Evolutionary conservation across 768 basidiomycete species (phyloP).

Genomic region (Agaricus subrufescens): DNA sequence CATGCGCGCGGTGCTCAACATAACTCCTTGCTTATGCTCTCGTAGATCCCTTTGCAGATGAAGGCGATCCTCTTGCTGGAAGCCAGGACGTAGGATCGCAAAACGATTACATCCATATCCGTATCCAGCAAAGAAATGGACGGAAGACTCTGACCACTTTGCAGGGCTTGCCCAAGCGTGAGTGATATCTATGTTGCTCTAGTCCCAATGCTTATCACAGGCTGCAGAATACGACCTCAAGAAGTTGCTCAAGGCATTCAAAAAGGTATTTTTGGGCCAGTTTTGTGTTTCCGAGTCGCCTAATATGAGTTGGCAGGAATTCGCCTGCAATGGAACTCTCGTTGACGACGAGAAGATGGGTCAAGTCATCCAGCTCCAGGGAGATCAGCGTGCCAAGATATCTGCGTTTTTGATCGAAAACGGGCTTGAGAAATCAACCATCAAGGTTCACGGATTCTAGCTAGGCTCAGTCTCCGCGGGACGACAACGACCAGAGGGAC

Average conservation of each 20-base stretch:
- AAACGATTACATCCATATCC: conserved; percentile 87
- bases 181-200: conserved; percentile 21
- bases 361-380: conserved; percentile 96
- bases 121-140: conserved; percentile 99
- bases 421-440: conserved; percentile 69
- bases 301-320: conserved; percentile 55
- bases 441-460: conserved; percentile 90
- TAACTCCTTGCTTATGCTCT: neutral
- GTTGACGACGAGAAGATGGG: conserved; percentile 96
- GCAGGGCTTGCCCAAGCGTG: conserved; percentile 90
- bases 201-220: conserved; percentile 10
- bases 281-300: conserved; percentile 5
- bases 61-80: conserved; percentile 76
- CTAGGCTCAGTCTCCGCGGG: conserved; percentile 31
- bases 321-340: conserved; percentile 97
- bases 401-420: conserved; percentile 81
- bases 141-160: conserved; percentile 97
- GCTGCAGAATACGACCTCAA: conserved; percentile 87
- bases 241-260: conserved; percentile 98
- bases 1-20: neutral
- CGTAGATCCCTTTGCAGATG: conserved; percentile 94
- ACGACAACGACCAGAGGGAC: neutral
- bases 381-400: conserved; percentile 94
- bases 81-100: conserved; percentile 76
- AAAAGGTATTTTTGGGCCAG: conserved; percentile 61